phyloP scores from a whole-genome alignment of 139 green algal genomes.

The Chara braunii region DNA sequence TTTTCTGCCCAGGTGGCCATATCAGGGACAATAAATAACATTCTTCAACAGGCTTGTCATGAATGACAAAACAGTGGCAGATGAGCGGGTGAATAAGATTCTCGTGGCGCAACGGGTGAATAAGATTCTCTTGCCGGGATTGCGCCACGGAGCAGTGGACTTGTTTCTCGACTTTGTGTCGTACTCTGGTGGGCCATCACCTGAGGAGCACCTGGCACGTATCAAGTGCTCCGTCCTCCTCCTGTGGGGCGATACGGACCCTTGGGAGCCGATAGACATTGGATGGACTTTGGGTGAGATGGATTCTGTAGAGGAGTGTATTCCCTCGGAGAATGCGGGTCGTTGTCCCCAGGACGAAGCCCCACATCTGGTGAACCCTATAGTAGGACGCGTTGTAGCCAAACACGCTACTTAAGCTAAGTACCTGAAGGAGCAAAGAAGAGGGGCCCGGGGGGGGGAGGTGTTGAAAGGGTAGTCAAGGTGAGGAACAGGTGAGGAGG shows the following conservation, averaged over 20 bases:
- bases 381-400: slow-evolving; percentile 65
- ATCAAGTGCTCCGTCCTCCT: slow-evolving; percentile 64
- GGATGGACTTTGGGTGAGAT: slow-evolving; percentile 44
- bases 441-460: too few relatives aligned
- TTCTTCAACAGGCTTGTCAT: too few relatives aligned
- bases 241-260: slow-evolving; percentile 79
- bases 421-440: too few relatives aligned
- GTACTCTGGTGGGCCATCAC: slow-evolving; percentile 79
- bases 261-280: slow-evolving; percentile 65
- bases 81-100: slow-evolving; percentile 88
- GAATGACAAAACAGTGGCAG: slow-evolving; percentile 70
- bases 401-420: background rate
- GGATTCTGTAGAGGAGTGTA: slow-evolving; percentile 64
- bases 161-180: slow-evolving; percentile 99
- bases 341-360: slow-evolving; percentile 85
- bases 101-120: too few relatives aligned
- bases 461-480: too few relatives aligned
- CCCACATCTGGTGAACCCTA: slow-evolving; percentile 81
- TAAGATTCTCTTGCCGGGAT: too few relatives aligned
- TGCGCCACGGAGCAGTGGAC: slow-evolving; percentile 69
- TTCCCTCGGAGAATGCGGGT: slow-evolving; percentile 67
- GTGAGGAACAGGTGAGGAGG: too few relatives aligned
- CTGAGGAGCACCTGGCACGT: slow-evolving; percentile 75
- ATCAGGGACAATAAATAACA: too few relatives aligned
- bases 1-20: too few relatives aligned